Evolutionary conservation across 2,329 filamentous ascomycete species (phyloP), one percentile per base, ranked within the genome.

Genomic region (Corynespora cassiicola): DNA sequence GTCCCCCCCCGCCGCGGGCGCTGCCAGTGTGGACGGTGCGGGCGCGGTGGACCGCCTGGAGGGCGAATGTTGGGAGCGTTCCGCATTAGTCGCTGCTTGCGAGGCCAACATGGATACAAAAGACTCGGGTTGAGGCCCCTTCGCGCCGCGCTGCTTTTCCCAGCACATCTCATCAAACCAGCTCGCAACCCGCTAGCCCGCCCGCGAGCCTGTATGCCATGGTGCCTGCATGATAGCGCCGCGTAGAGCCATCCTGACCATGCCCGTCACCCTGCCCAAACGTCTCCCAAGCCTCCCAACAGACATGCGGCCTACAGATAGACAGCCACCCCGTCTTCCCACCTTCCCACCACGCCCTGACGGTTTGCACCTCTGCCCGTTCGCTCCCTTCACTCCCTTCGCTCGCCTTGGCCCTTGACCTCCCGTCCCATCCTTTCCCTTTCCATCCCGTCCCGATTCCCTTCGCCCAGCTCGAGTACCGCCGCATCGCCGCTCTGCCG

Each of bases 21-120:
- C n/a, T n/a, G n/a, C n/a, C n/a, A n/a, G n/a, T n/a, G n/a, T n/a
- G n/a, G n/a, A n/a, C n/a, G n/a, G n/a, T n/a, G n/a, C n/a, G n/a
- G n/a, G n/a, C n/a, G n/a, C n/a, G n/a, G n/a, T n/a, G n/a, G n/a
- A n/a, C n/a, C n/a, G 28, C 16, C 28, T 35, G 12, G 22, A 39
- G 27, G 14, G 26, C 29, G 25, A 16, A 20, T 53, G 53, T 56
- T 56, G 53, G 47, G 53, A 48, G 21, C 20, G 28, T 44, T 51
- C 53, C 47, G 49, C 41, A 56, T 53, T 55, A 55, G 51, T 50
- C 41, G 31, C 36, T 36, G 36, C 32, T 50, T 53, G 51, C 46
- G 49, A 53, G 44, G 26, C 20, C 36, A 40, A 39, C 31, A 33
- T 23, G 28, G 40, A 31, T 36, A 31, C 45, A 33, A 37, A 20